Conservation (phyloP, 2,329 filamentous ascomycete genomes). For the Hortaea sp. region DNA sequence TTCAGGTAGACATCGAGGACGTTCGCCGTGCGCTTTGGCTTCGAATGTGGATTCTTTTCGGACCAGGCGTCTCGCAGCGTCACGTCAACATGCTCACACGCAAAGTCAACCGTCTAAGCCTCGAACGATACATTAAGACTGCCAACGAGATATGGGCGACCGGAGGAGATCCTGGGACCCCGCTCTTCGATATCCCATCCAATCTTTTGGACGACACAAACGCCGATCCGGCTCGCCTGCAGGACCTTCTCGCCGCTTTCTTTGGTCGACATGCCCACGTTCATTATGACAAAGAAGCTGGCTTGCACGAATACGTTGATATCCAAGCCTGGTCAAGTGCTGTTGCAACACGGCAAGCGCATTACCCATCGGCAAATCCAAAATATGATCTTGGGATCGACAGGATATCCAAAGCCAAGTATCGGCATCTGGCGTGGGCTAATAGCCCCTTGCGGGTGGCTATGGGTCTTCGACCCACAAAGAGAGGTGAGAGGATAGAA, state of each 20-base stretch:
- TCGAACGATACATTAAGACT: conserved; percentile 21
- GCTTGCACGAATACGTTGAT: conserved; percentile 11
- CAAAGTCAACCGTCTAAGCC: conserved; percentile 12
- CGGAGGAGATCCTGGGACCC: conserved; percentile 6
- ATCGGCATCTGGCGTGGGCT: conserved; percentile 7
- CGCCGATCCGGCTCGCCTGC: conserved; percentile 1
- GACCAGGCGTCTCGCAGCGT: conserved; percentile 18
- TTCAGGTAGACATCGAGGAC: conserved; percentile 9
- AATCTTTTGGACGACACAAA: neutral
- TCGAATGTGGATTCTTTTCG: conserved; percentile 27
- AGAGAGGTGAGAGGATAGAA: neutral
- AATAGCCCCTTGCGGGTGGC: conserved; percentile 10
- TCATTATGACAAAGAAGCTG: neutral
- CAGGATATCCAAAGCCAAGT: neutral
- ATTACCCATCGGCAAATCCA: neutral
- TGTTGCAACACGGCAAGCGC: neutral
- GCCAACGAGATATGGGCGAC: conserved; percentile 21
- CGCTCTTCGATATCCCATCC: neutral
- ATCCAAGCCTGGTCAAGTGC: conserved; percentile 10
- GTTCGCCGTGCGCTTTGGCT: conserved; percentile 15
- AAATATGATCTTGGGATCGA: neutral
- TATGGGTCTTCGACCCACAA: neutral
- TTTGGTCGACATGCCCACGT: conserved; percentile 8
- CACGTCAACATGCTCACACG: conserved; percentile 11
- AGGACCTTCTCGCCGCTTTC: conserved; percentile 9